These are phyloP conservation scores for Eremomyces bilateralis DNA, from an alignment of 495 filamentous ascomycete genomes.

Conservation along the genomic window DNA sequence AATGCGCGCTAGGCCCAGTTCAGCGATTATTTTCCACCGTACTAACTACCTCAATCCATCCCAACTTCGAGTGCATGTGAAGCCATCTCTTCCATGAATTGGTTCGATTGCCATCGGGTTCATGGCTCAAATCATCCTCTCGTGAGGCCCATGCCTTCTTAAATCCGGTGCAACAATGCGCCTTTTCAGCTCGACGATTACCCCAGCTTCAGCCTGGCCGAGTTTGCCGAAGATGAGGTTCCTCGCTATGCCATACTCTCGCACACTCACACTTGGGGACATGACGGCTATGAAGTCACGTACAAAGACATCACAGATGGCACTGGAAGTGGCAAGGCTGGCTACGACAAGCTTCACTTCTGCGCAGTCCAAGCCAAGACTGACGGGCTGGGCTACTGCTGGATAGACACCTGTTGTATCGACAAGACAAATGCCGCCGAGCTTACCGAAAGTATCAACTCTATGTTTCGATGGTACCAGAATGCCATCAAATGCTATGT, in stretches of 20 bases:
- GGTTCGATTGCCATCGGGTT: too few relatives aligned
- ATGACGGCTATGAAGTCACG: constrained; percentile 5
- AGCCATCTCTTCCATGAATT: too few relatives aligned
- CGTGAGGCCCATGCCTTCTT: too few relatives aligned
- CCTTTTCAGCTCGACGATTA: too few relatives aligned
- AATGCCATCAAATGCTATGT: constrained; percentile 4
- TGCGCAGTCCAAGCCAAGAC: background rate
- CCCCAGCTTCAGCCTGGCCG: constrained; percentile 2
- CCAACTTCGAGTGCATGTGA: too few relatives aligned
- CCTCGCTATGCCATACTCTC: too few relatives aligned
- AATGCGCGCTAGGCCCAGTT: too few relatives aligned
- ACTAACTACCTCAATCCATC: too few relatives aligned
- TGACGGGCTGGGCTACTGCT: constrained; percentile 3
- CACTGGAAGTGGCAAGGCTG: constrained; percentile 1
- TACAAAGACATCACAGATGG: constrained; percentile 3
- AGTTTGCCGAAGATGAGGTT: constrained; percentile 3
- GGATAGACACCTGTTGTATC: constrained; percentile 10
- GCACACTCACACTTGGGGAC: too few relatives aligned
- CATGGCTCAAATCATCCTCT: too few relatives aligned
- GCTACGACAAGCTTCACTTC: constrained; percentile 2
- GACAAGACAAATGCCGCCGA: constrained; percentile 7
- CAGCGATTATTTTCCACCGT: too few relatives aligned
- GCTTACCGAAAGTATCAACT: constrained; percentile 6
- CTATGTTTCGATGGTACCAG: too few relatives aligned
- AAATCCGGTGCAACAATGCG: constrained; percentile 3